These are phyloP conservation scores for Yarrowia bubula DNA, from an alignment of 805 yeast species.

Conservation along the genomic window DNA sequence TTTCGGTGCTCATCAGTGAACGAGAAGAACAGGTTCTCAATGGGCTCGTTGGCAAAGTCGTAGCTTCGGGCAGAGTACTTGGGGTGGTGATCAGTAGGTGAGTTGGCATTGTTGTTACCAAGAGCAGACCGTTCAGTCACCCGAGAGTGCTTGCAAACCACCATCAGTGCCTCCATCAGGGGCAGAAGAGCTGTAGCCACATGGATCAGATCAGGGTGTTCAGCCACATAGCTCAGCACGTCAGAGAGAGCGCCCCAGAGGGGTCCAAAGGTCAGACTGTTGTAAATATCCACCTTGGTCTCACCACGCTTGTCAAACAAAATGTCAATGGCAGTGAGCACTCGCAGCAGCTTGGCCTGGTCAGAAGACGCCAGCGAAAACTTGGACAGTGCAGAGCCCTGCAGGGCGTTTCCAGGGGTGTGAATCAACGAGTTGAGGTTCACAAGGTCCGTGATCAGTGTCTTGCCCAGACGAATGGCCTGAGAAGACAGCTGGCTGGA, in stretches of 20 bases:
- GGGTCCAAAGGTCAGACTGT: constrained; percentile 65
- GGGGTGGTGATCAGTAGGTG: constrained; percentile 13
- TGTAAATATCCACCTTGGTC: constrained; percentile 47
- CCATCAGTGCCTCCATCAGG: constrained; percentile 87
- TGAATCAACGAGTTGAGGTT: constrained; percentile 25
- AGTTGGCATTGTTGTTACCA: not conserved
- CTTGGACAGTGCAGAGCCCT: constrained; percentile 55
- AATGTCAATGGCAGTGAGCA: constrained; percentile 84
- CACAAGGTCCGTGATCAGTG: constrained; percentile 53
- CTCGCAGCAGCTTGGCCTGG: constrained; percentile 83
- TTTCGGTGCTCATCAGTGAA: constrained; percentile 88
- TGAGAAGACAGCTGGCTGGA: constrained; percentile 62
- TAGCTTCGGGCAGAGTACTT: constrained; percentile 56
- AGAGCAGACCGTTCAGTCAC: constrained; percentile 36
- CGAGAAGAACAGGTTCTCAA: constrained; percentile 74
- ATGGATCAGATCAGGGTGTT: constrained; percentile 52
- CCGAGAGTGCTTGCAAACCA: constrained; percentile 85
- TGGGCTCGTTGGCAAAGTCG: constrained; percentile 71
- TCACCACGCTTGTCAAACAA: constrained; percentile 50
- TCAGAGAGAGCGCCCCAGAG: constrained; percentile 85
- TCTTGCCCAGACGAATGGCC: constrained; percentile 59
- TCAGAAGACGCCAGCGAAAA: constrained; percentile 80
- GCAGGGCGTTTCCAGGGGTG: constrained; percentile 46
- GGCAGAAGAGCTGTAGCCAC: constrained; percentile 83
- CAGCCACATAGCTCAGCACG: constrained; percentile 63